A percentile compares a stretch with the other conserved stretches of the same genome.
Evolutionary conservation across 192 early-diverging fungal species (phyloP).

Genomic region (Coemansia sp.): DNA sequence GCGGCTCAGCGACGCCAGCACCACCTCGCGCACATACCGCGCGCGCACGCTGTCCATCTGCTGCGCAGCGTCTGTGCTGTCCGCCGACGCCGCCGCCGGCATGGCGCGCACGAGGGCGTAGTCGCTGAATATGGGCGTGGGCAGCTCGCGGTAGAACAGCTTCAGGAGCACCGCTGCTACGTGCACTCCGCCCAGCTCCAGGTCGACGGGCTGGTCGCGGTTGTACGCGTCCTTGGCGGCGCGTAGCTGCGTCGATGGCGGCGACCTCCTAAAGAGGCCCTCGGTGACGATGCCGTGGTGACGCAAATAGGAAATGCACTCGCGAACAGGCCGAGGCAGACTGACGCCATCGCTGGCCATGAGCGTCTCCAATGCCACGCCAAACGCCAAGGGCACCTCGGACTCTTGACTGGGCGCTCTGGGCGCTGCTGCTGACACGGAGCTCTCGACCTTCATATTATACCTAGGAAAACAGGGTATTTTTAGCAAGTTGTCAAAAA

Average conservation of each 20-base stretch:
- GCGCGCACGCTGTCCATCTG: slow-evolving; percentile 28
- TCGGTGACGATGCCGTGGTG: slow-evolving; percentile 68
- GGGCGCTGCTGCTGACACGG: background rate
- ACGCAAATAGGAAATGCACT: slow-evolving; percentile 66
- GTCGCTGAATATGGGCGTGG: slow-evolving; percentile 63
- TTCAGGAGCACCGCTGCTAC: slow-evolving; percentile 80
- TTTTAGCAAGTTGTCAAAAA: slow-evolving; percentile 6
- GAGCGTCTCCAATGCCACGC: slow-evolving; percentile 61
- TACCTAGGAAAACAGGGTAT: slow-evolving; percentile 17
- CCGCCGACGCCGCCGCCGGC: slow-evolving; percentile 4
- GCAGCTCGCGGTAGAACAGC: slow-evolving; percentile 78
- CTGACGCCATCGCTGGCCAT: slow-evolving; percentile 62
- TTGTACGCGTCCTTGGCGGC: slow-evolving; percentile 47
- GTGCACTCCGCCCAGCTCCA: slow-evolving; percentile 68
- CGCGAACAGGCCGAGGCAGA: slow-evolving; percentile 69
- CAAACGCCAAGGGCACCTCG: slow-evolving; percentile 74
- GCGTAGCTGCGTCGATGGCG: slow-evolving; percentile 64
- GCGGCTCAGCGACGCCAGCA: slow-evolving; percentile 34
- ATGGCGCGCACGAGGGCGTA: slow-evolving; percentile 56
- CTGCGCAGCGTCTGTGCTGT: slow-evolving; percentile 16
- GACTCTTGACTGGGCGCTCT: too few relatives aligned
- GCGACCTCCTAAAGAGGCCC: slow-evolving; percentile 86
- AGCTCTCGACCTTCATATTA: slow-evolving; percentile 21
- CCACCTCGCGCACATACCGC: slow-evolving; percentile 31
- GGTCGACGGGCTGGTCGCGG: slow-evolving; percentile 52